These are phyloP conservation scores for Mortierella sp. DNA, from an alignment of 371 early-diverging fungal genomes.

Conservation along the genomic window DNA sequence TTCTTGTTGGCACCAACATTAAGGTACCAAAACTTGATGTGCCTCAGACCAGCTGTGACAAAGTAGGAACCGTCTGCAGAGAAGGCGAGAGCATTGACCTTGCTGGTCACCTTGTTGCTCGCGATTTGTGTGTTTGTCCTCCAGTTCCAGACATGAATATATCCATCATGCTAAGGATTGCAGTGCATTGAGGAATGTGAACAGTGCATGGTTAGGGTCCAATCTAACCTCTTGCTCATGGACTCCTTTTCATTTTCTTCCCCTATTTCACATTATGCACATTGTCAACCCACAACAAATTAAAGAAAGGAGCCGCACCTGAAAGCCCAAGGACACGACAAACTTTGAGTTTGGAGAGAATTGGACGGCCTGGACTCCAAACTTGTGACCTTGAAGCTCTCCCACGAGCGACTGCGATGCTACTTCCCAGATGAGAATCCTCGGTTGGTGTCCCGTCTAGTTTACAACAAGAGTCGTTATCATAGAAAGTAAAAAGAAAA, in stretches of 20 bases:
- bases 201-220: no score
- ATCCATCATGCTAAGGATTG: constrained; percentile 81
- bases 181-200: constrained; percentile 13
- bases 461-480: neutral
- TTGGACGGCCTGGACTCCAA: constrained; percentile 78
- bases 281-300: neutral
- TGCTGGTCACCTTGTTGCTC: constrained; percentile 77
- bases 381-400: constrained; percentile 84
- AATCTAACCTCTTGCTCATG: neutral
- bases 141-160: constrained; percentile 89
- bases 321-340: constrained; percentile 87
- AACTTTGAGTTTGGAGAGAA: constrained; percentile 83
- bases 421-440: constrained; percentile 83
- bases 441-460: constrained; percentile 87
- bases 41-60: constrained; percentile 85
- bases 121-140: constrained; percentile 75
- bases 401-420: constrained; percentile 65
- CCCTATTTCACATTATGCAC: neutral
- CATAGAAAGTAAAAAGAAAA: neutral
- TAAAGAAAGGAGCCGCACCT: constrained; percentile 60
- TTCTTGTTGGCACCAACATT: constrained; percentile 56
- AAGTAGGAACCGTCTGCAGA: constrained; percentile 77
- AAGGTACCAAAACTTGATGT: constrained; percentile 88
- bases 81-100: constrained; percentile 71
- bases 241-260: neutral